phyloP scores from a whole-genome alignment of 2,329 filamentous ascomycete species.

The Cercospora brassicicola region DNA sequence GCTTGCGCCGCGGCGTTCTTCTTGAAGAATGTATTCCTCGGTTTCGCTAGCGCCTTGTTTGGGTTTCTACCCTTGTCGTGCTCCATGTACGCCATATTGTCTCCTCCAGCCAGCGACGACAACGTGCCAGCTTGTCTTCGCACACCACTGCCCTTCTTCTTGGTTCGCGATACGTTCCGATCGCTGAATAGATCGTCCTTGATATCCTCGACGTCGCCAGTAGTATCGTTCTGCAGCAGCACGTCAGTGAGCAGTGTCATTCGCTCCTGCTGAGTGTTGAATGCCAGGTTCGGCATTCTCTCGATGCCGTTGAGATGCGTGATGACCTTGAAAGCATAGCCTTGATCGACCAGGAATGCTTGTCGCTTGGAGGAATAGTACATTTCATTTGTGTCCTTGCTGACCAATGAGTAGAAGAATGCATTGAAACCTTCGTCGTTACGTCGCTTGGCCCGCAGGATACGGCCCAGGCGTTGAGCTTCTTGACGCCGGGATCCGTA shows the following conservation, averaged over 20 bases:
- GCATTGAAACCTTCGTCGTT: constrained; percentile 99
- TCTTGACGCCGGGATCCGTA: constrained; percentile 97
- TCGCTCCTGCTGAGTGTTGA: constrained; percentile 74
- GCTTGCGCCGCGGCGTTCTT: constrained; percentile 43
- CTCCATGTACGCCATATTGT: constrained; percentile 84
- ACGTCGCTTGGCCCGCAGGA: constrained; percentile 88
- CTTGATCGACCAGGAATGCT: constrained; percentile 95
- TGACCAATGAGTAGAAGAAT: constrained; percentile 97
- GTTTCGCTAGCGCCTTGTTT: constrained; percentile 50
- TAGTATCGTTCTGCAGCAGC: constrained; percentile 79
- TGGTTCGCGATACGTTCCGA: constrained; percentile 46
- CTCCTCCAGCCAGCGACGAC: constrained; percentile 82
- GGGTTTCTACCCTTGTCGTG: constrained; percentile 43
- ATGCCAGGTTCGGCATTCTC: constrained; percentile 75
- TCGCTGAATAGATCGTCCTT: constrained; percentile 66
- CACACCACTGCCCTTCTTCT: constrained; percentile 56
- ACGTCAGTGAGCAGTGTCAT: constrained; percentile 87
- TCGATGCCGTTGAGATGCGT: constrained; percentile 92
- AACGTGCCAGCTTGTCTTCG: constrained; percentile 81
- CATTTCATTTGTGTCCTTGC: constrained; percentile 97
- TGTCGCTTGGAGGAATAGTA: constrained; percentile 95
- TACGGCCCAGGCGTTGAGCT: constrained; percentile 87
- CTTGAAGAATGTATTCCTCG: constrained; percentile 49
- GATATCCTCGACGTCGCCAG: constrained; percentile 68
- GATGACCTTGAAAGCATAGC: constrained; percentile 98